Evolutionary conservation across 2,329 filamentous ascomycete genomes (phyloP), one percentile per base, ranked within the genome.

Genomic region (Exserohilum turcica): DNA sequence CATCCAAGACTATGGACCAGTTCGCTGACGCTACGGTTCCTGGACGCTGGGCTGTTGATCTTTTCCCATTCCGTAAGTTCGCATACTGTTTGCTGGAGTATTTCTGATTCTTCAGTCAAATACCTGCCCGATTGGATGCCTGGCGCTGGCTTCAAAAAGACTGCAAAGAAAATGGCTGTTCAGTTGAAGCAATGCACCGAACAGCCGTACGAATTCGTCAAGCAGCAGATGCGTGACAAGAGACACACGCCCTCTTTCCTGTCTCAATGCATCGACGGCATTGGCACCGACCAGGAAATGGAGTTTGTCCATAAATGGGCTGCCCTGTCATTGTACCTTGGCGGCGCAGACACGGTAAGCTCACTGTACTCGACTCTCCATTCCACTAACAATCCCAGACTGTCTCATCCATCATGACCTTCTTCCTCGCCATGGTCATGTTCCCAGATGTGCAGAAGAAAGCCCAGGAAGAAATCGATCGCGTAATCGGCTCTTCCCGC

Each of bases 351-450:
- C 2, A 78, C 72, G 1, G 74, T 74, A 56, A 48, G 63, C 42
- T 48, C 13, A 39, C 9, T 43, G 10, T n/a, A 2, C 10, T 24
- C 21, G n/a, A 27, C 9, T 18, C 16, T 4, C n/a, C 3, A 1
- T 13, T 21, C 29, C 21, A 31, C 37, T 43, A 5, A 40, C 8
- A 9, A 10, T 13, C 6, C 6, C 9, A 77, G 46, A 81, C 75
- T 3, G 75, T 79, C 0, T 78, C 71, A 1, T 67, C 76, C 0
- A 56, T 80, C 3, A 59, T 66, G 27, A 65, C 59, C 0, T 84
- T 84, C 61, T 73, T 82, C 16, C 73, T 85, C 0, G 82, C 81
- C 0, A 84, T 84, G 66, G 77, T 74, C 13, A 72, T 82, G n/a
- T 80, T 79, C 28, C 79, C 78, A 4, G 59, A 66, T 2, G 66